Conservation (phyloP, 805 yeast genomes). For the Suhomyces sp. region DNA sequence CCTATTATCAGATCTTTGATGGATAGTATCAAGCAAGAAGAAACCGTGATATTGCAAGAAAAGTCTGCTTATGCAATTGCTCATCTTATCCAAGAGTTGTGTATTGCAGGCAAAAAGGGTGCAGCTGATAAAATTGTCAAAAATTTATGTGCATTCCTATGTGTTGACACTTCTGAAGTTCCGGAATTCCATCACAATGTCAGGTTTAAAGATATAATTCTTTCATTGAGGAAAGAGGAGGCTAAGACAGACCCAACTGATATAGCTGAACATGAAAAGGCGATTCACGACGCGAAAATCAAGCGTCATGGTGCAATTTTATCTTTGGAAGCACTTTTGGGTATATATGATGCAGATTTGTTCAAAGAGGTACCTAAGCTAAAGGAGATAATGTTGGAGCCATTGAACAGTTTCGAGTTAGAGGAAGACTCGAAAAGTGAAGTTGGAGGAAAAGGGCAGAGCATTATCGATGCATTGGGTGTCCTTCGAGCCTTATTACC, state of each 20-base stretch:
- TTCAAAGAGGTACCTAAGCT: constrained; percentile 68
- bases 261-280: constrained; percentile 56
- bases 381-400: constrained; percentile 59
- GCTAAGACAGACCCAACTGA: constrained; percentile 60
- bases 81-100: constrained; percentile 57
- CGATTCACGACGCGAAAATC: constrained; percentile 68
- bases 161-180: constrained; percentile 94
- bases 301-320: constrained; percentile 82
- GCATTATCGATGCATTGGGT: constrained; percentile 82
- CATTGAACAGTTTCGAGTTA: constrained; percentile 45
- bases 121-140: constrained; percentile 87
- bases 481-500: constrained; percentile 73
- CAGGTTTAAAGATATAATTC: constrained; percentile 49
- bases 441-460: constrained; percentile 54
- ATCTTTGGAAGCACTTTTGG: constrained; percentile 60
- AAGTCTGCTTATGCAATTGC: constrained; percentile 72
- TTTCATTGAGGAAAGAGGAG: constrained; percentile 80
- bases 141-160: constrained; percentile 85
- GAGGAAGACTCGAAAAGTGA: constrained; percentile 21
- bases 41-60: constrained; percentile 58
- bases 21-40: constrained; percentile 87
- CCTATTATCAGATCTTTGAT: constrained; percentile 85
- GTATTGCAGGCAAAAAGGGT: constrained; percentile 54
- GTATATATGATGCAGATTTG: constrained; percentile 49
- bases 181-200: constrained; percentile 82